Evolutionary conservation across 2,329 filamentous ascomycete species (phyloP).

Genomic region (Pseudocercospora macadamiae): DNA sequence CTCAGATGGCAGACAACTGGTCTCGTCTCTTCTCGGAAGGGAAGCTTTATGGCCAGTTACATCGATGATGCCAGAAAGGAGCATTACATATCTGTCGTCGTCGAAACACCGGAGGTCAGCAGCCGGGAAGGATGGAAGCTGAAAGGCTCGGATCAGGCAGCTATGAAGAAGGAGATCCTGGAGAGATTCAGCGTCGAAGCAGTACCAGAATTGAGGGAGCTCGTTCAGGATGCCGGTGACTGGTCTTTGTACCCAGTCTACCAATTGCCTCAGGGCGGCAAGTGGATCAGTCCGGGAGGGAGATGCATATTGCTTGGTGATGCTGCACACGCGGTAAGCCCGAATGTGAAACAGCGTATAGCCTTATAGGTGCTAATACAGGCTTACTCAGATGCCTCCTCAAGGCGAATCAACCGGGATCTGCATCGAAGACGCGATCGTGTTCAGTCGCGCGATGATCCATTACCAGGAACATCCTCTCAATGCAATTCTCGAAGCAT

Average conservation of each 20-base stretch:
- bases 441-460: conserved; percentile 45
- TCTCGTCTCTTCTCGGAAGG: conserved; percentile 42
- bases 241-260: conserved; percentile 53
- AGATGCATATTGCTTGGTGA: conserved; percentile 49
- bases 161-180: conserved; percentile 41
- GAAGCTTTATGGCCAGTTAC: conserved; percentile 46
- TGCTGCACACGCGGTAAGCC: conserved; percentile 50
- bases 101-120: conserved; percentile 41
- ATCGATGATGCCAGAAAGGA: conserved; percentile 41
- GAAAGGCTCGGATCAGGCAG: conserved; percentile 39
- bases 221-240: conserved; percentile 40
- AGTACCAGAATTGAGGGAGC: conserved; percentile 43
- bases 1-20: conserved; percentile 45
- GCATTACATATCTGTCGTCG: conserved; percentile 46
- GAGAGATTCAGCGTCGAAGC: conserved; percentile 41
- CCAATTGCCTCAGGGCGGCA: conserved; percentile 42
- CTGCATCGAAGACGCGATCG: conserved; percentile 49
- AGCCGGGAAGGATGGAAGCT: conserved; percentile 41
- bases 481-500: neutral
- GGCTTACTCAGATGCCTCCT: conserved; percentile 48
- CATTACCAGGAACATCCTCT: neutral
- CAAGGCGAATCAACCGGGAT: conserved; percentile 51
- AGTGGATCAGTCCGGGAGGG: conserved; percentile 42
- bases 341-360: too few relatives aligned
- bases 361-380: neutral